Base-by-base conservation (phyloP, 2,329 filamentous ascomycete genomes). In the Ceratocystis destructans region DNA sequence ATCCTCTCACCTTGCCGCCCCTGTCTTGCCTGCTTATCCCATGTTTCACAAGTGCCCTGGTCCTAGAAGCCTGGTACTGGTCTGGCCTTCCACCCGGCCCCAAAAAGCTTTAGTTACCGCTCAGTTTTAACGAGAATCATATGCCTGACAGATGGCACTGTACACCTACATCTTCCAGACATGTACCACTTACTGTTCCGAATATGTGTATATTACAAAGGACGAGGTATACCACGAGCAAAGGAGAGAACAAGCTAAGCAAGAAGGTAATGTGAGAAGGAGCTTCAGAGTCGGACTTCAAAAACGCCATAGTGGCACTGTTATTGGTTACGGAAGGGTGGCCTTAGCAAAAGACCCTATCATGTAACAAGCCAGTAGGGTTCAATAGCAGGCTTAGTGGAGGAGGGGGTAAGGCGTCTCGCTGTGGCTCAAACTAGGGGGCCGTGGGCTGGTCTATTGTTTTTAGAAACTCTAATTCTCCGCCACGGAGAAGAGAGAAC, bases 31-130 rank as follows among this genome's bases (percentile, higher is more conserved):
- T 31, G 12, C 12, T 31, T 8, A 59, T 28, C 20, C 28, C 28
- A 59, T 37, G 55, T 59, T 59, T 59, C 55, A 59, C 28, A 59
- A 37, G 55, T 59, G 25, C 28, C 55, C 55, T 59, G 17, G 55
- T 31, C 55, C 55, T 59, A 25, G 48, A 41, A 41, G n/a, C 48
- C 48, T 20, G n/a, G 48, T 0, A n/a, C 2, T 20, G 48, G 20
- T 22, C 46, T 22, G 46, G n/a, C 46, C 46, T 48, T 48, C 10
- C 37, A 12, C 37, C 12, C 37, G 37, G 8, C 37, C 37, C 10
- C 37, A 1, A 41, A 41, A 33, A 15, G 37, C 10, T 41, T 5
- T 25, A 37, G 55, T 59, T 59, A 20, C 55, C 55, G 31, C 5
- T 28, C 17, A 57, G 15, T 10, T 15, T 25, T 59, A 37, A 31